Evolutionary conservation across 2,329 filamentous ascomycete genomes (phyloP), one percentile per base, ranked within the genome.

Genomic region (Truncatella angustata): DNA sequence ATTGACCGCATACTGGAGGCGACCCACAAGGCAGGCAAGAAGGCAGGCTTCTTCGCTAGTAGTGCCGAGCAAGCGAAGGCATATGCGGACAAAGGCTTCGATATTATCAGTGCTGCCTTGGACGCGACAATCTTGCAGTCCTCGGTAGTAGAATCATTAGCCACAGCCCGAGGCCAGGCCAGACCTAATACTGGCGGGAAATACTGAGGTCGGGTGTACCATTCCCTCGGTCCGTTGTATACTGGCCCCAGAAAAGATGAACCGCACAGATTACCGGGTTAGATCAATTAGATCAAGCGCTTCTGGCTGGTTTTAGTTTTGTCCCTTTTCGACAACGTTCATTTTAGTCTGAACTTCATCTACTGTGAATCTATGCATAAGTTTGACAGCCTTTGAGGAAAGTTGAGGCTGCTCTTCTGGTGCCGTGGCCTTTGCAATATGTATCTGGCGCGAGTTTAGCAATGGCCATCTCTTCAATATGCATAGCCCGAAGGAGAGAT

Each of bases 361-460:
- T 23, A 79, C 72, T 0, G 81, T 86, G 68, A 92, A 90, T 16
- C 86, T 79, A 66, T 92, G 89, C 88, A 92, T 92, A 44, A 92
- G 73, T 67, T 91, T 91, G 51, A 80, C 70, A 1, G 86, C 84
- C 55, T 82, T 74, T 5, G 78, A 77, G 1, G 80, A 80, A 3
- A 77, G 79, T 51, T 74, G 71, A 3, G 82, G 76, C 21, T 78
- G 69, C 57, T 82, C 82, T 48, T 77, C 73, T 10, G 73, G 72
- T 1, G 75, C 67, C 6, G 68, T 70, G 10, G 73, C 71, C 59
- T 81, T 85, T 71, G 84, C 85, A 55, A 92, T 74, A 54, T 85
- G 81, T 56, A 84, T 82, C 81, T 84, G 48, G 14, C 2, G 28
- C 28, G 28, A n/a, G n/a, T n/a, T n/a, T n/a, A n/a, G n/a, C n/a